phyloP scores from a whole-genome alignment of 2,329 filamentous ascomycete species.

The Amauroascus niger region DNA sequence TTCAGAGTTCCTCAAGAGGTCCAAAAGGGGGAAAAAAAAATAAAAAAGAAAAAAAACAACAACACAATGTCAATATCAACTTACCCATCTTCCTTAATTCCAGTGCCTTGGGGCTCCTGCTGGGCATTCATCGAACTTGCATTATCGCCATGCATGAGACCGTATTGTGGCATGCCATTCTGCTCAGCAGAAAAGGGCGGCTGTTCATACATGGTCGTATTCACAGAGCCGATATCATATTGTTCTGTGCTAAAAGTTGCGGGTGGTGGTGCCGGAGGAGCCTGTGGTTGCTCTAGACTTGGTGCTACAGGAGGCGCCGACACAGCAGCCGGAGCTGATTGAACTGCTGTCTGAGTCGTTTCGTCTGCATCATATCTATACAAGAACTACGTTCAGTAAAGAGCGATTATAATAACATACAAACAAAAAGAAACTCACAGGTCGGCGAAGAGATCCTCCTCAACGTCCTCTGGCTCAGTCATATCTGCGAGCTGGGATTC shows the following conservation, averaged over 20 bases:
- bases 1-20: slow-evolving; percentile 15
- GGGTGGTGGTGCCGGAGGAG: background rate
- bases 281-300: background rate
- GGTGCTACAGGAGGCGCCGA: slow-evolving; percentile 15
- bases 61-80: slow-evolving; percentile 32
- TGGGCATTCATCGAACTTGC: slow-evolving; percentile 22
- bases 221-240: background rate
- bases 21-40: slow-evolving; percentile 14
- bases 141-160: slow-evolving; percentile 20
- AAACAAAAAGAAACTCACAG: slow-evolving; percentile 52
- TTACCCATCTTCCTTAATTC: slow-evolving; percentile 88
- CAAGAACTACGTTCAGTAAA: slow-evolving; percentile 1
- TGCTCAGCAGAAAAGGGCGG: slow-evolving; percentile 7
- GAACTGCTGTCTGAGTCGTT: slow-evolving; percentile 27
- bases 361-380: slow-evolving; percentile 60
- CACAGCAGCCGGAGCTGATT: slow-evolving; percentile 24
- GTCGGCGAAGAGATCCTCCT: slow-evolving; percentile 93
- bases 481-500: slow-evolving; percentile 41
- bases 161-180: slow-evolving; percentile 24
- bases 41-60: too few relatives aligned
- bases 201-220: background rate
- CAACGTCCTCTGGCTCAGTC: slow-evolving; percentile 72
- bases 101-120: slow-evolving; percentile 32
- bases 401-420: background rate
- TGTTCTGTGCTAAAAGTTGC: slow-evolving; percentile 1